phyloP scores from a whole-genome alignment of 2,329 filamentous ascomycete species.

The Whalleya microplaca region DNA sequence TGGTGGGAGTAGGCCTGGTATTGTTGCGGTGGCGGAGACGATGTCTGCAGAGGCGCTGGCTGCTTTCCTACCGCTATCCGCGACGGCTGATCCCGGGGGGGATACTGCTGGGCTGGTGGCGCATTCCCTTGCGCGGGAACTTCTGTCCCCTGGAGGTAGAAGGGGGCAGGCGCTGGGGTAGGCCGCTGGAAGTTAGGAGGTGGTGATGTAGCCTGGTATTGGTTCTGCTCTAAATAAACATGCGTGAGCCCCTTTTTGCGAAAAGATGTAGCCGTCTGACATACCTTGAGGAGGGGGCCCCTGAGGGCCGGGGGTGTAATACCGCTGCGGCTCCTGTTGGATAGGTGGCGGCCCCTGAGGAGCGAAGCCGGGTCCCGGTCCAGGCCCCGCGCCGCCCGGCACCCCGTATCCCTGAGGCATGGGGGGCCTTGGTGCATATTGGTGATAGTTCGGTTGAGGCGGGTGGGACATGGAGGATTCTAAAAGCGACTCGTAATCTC shows the following conservation, averaged over 20 bases:
- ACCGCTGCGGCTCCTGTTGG: slow-evolving; percentile 67
- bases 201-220: slow-evolving; percentile 51
- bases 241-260: slow-evolving; percentile 33
- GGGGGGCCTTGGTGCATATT: slow-evolving; percentile 61
- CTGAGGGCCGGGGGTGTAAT: slow-evolving; percentile 66
- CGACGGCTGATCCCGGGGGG: slow-evolving; percentile 56
- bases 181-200: slow-evolving; percentile 60
- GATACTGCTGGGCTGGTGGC: slow-evolving; percentile 44
- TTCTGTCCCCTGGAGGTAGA: slow-evolving; percentile 66
- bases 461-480: slow-evolving; percentile 97
- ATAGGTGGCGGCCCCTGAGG: slow-evolving; percentile 46
- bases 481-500: slow-evolving; percentile 94
- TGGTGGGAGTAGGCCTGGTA: slow-evolving; percentile 55
- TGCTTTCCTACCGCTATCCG: slow-evolving; percentile 52
- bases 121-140: slow-evolving; percentile 47
- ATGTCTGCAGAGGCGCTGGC: slow-evolving; percentile 55
- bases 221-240: slow-evolving; percentile 45
- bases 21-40: slow-evolving; percentile 53
- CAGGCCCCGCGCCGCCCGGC: slow-evolving; percentile 34
- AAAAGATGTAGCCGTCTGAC: slow-evolving; percentile 23
- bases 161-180: slow-evolving; percentile 59
- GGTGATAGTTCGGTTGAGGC: slow-evolving; percentile 77
- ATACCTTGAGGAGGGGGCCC: slow-evolving; percentile 43
- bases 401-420: slow-evolving; percentile 51
- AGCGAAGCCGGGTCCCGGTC: slow-evolving; percentile 42